These are phyloP conservation scores for Cephaloascus fragrans DNA, from an alignment of 805 yeast genomes.

Conservation along the genomic window DNA sequence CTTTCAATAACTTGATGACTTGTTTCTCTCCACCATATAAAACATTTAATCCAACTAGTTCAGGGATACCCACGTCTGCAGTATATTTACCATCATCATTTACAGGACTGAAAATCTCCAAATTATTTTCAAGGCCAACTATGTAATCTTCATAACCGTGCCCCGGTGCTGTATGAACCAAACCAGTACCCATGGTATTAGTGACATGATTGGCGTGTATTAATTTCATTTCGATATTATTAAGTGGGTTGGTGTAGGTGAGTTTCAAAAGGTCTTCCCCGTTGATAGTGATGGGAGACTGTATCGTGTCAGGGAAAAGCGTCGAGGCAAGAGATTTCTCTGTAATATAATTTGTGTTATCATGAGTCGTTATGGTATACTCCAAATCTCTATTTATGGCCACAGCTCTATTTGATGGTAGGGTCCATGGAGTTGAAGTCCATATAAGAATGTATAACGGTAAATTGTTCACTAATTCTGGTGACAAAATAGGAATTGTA, in stretches of 20 bases:
- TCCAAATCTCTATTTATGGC: constrained; percentile 50
- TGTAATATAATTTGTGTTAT: too few relatives aligned
- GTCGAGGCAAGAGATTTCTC: constrained; percentile 1
- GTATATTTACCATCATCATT: constrained; percentile 66
- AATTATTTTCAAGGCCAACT: constrained; percentile 46
- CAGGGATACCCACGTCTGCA: constrained; percentile 28
- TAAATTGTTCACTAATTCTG: too few relatives aligned
- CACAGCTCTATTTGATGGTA: constrained; percentile 79
- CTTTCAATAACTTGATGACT: constrained; percentile 34
- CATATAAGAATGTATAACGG: constrained; percentile 64
- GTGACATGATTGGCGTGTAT: constrained; percentile 79
- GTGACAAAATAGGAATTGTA: too few relatives aligned
- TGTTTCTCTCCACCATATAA: constrained; percentile 44
- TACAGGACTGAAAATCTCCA: constrained; percentile 68
- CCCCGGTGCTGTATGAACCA: constrained; percentile 96
- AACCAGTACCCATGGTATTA: constrained; percentile 78
- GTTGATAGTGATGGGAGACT: constrained; percentile 6
- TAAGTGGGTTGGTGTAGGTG: constrained; percentile 49
- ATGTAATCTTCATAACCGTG: constrained; percentile 93
- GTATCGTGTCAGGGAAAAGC: constrained; percentile 1
- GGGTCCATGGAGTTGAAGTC: constrained; percentile 99
- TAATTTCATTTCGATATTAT: constrained; percentile 38
- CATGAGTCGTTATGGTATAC: constrained; percentile 54
- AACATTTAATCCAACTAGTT: constrained; percentile 48
- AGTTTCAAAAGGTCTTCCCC: constrained; percentile 18